These are phyloP conservation scores for Tolypocladium amazonense DNA, from an alignment of 2,329 filamentous ascomycete species.

Conservation along the genomic window DNA sequence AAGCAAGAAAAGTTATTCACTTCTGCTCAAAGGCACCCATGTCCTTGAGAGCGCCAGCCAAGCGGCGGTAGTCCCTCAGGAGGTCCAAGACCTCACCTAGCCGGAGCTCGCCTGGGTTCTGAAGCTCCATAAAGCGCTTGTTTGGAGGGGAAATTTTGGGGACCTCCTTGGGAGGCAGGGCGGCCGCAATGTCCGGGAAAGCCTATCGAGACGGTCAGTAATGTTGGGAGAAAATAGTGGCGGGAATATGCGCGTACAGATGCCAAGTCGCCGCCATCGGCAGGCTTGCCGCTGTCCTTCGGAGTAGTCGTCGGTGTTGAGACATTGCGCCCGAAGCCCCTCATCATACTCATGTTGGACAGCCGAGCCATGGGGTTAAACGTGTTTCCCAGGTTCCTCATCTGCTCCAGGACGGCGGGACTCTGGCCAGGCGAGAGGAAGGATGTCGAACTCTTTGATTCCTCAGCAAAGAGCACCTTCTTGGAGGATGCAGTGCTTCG, in stretches of 20 bases:
- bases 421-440: slow-evolving; percentile 12
- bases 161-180: slow-evolving; percentile 42
- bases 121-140: slow-evolving; percentile 61
- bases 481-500: slow-evolving; percentile 52
- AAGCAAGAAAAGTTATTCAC: slow-evolving; percentile 5
- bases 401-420: slow-evolving; percentile 64
- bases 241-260: slow-evolving; percentile 32
- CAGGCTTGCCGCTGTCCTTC: slow-evolving; percentile 23
- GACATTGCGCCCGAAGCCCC: slow-evolving; percentile 58
- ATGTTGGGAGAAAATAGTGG: not conserved
- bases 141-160: slow-evolving; percentile 55
- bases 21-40: slow-evolving; percentile 46
- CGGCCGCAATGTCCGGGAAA: slow-evolving; percentile 48
- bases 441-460: slow-evolving; percentile 15
- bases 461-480: slow-evolving; percentile 41
- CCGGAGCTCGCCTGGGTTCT: slow-evolving; percentile 58
- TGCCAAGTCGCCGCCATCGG: slow-evolving; percentile 45
- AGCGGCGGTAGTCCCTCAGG: slow-evolving; percentile 61
- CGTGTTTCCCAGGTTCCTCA: slow-evolving; percentile 69
- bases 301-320: slow-evolving; percentile 23
- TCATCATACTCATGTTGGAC: slow-evolving; percentile 61
- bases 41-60: slow-evolving; percentile 55
- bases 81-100: slow-evolving; percentile 65
- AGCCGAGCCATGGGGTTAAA: slow-evolving; percentile 77
- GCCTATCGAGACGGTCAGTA: slow-evolving; percentile 28